phyloP scores from a whole-genome alignment of 2,329 filamentous ascomycete species.

The Colletotrichum musicola region DNA sequence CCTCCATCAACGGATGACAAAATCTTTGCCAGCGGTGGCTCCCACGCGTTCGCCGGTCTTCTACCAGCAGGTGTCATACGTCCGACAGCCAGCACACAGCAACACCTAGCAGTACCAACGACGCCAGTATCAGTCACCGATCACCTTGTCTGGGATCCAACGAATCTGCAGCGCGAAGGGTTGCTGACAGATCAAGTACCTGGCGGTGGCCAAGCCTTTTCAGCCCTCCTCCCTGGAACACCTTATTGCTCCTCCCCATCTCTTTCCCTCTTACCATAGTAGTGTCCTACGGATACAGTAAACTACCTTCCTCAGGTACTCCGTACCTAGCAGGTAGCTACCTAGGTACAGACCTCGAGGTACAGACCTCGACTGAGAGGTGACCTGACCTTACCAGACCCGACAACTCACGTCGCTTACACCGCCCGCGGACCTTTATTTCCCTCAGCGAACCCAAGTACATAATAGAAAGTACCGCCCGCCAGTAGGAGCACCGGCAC shows the following conservation, averaged over 20 bases:
- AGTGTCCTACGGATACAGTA: background rate
- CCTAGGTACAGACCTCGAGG: background rate
- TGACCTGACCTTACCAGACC: slow-evolving; percentile 4
- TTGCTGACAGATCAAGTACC: slow-evolving; percentile 35
- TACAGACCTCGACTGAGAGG: background rate
- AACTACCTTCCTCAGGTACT: background rate
- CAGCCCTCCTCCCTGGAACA: slow-evolving; percentile 36
- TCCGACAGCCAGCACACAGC: background rate
- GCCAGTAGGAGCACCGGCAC: slow-evolving; percentile 4
- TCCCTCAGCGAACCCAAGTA: slow-evolving; percentile 12
- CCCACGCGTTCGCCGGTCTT: slow-evolving; percentile 23
- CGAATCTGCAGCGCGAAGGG: slow-evolving; percentile 5
- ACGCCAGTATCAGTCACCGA: slow-evolving; percentile 13
- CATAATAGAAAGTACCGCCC: slow-evolving; percentile 3
- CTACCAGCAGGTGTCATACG: background rate
- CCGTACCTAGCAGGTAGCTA: no score
- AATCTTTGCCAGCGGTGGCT: background rate
- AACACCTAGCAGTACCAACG: background rate
- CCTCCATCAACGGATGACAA: background rate
- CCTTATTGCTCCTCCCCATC: slow-evolving; percentile 32
- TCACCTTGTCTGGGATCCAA: slow-evolving; percentile 8
- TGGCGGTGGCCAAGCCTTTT: slow-evolving; percentile 33
- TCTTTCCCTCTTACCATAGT: background rate
- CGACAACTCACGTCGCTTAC: slow-evolving; percentile 26
- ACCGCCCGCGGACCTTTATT: slow-evolving; percentile 24